Evolutionary conservation across 129 eudicot species (phyloP).

Genomic region (Arctium lappa): DNA sequence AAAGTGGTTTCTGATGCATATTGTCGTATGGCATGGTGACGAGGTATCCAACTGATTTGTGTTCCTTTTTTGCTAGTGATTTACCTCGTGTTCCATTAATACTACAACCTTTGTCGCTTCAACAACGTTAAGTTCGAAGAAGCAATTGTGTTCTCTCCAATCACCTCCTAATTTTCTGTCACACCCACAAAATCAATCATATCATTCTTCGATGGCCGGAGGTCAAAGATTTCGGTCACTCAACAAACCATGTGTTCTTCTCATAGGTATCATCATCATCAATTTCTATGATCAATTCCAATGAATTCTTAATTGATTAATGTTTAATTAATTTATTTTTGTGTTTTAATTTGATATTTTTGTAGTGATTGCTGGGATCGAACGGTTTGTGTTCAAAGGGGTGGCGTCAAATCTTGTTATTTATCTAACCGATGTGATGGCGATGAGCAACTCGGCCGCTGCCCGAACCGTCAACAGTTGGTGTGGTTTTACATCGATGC

Average conservation of each 20-base stretch:
- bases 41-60: neutral
- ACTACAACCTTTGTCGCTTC: neutral
- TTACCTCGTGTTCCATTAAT: neutral
- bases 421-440: slow-evolving; percentile 65
- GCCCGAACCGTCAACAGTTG: slow-evolving; percentile 78
- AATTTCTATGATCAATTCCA: neutral
- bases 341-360: neutral
- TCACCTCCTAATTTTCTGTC: slow-evolving; percentile 1
- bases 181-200: neutral
- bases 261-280: slow-evolving; percentile 50
- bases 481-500: slow-evolving; percentile 89
- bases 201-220: slow-evolving; percentile 27
- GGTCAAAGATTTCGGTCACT: slow-evolving; percentile 32
- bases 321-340: neutral
- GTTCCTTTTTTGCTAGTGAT: neutral
- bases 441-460: slow-evolving; percentile 85
- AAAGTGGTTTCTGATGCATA: neutral
- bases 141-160: neutral
- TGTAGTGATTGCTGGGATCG: slow-evolving; percentile 83
- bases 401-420: slow-evolving; percentile 96
- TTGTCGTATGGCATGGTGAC: neutral
- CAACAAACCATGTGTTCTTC: slow-evolving; percentile 72
- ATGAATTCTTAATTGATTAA: neutral
- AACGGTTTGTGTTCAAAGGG: slow-evolving; percentile 94
- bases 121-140: slow-evolving; percentile 8